These are phyloP conservation scores for Kalmanozyma brasiliensis DNA, from an alignment of 1,284 basidiomycete species.

Conservation along the genomic window DNA sequence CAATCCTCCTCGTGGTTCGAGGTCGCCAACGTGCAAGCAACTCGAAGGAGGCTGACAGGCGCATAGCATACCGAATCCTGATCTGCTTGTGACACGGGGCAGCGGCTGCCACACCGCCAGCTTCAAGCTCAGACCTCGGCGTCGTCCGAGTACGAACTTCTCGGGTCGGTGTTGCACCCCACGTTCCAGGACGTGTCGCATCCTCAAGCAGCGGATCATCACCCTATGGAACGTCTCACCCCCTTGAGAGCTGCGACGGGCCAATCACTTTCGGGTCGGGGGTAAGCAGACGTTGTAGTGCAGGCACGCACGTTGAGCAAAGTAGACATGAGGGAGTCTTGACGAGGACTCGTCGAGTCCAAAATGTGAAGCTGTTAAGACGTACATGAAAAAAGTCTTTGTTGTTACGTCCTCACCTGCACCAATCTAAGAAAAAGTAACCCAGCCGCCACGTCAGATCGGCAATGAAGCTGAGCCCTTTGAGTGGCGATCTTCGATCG, in stretches of 20 bases:
- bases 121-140: too few relatives aligned
- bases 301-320: not conserved
- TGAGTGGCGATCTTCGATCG: slow-evolving; percentile 17
- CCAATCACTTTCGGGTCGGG: too few relatives aligned
- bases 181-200: slow-evolving; percentile 4
- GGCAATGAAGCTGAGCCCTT: slow-evolving; percentile 7
- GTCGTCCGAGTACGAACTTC: too few relatives aligned
- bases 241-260: too few relatives aligned
- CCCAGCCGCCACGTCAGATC: slow-evolving; percentile 26
- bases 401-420: too few relatives aligned
- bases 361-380: slow-evolving; percentile 1
- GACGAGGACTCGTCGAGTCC: not conserved
- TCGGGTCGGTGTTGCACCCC: slow-evolving; percentile 3
- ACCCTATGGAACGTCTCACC: too few relatives aligned
- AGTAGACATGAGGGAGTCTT: not conserved
- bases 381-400: too few relatives aligned
- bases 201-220: too few relatives aligned
- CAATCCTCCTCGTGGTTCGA: not conserved
- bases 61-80: too few relatives aligned
- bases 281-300: too few relatives aligned
- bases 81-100: not conserved
- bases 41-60: too few relatives aligned
- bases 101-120: slow-evolving; percentile 9
- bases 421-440: not conserved
- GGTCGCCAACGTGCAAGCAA: slow-evolving; percentile 6